Conservation (phyloP, 768 basidiomycete genomes). For the Rhodocollybia butyracea region DNA sequence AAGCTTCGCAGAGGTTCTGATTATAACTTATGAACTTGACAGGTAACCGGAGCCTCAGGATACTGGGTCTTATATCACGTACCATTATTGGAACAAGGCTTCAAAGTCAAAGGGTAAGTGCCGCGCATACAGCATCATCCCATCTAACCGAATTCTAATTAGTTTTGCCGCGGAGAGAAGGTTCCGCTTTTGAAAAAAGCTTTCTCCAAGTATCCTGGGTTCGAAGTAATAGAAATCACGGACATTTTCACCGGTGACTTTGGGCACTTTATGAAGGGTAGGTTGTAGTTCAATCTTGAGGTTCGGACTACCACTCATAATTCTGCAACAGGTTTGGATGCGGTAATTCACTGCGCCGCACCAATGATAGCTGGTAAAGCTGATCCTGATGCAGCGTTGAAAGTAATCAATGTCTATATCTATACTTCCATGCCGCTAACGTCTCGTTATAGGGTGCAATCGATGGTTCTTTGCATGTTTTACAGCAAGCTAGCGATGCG, state of each 20-base stretch:
- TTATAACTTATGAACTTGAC: too few relatives aligned
- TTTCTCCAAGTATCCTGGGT: slow-evolving; percentile 5
- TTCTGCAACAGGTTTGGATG: not conserved
- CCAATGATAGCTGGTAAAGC: not conserved
- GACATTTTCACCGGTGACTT: slow-evolving; percentile 13
- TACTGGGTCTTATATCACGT: slow-evolving; percentile 14
- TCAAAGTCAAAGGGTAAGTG: slow-evolving; percentile 12
- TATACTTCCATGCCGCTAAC: not conserved
- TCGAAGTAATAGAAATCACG: slow-evolving; percentile 14
- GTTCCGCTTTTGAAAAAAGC: slow-evolving; percentile 2
- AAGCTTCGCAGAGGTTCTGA: too few relatives aligned
- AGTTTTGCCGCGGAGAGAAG: slow-evolving; percentile 10
- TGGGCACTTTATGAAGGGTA: slow-evolving; percentile 1
- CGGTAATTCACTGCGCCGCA: slow-evolving; percentile 2
- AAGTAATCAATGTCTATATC: not conserved
- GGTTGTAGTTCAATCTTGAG: too few relatives aligned
- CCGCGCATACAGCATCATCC: too few relatives aligned
- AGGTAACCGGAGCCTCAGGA: slow-evolving; percentile 19
- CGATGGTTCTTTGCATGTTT: slow-evolving; percentile 3
- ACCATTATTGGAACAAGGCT: slow-evolving; percentile 16
- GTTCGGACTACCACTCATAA: too few relatives aligned
- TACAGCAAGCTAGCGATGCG: slow-evolving; percentile 9
- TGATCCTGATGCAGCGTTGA: slow-evolving; percentile 1
- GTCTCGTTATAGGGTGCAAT: slow-evolving; percentile 8
- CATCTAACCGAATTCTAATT: not conserved